Evolutionary conservation across 495 filamentous ascomycete species (phyloP).

Genomic region (Aspergillus conjunctus): DNA sequence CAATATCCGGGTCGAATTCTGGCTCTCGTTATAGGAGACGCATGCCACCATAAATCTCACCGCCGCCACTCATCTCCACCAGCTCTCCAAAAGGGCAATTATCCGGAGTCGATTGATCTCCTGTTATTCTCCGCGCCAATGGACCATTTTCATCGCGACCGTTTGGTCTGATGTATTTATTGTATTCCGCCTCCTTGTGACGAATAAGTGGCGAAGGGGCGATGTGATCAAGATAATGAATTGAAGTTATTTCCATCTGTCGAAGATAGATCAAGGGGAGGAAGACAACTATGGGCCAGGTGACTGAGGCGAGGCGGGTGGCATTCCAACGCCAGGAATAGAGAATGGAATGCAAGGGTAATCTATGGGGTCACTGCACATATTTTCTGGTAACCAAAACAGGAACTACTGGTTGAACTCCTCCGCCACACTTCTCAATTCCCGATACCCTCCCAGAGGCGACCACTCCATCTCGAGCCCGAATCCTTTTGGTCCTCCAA

Average conservation of each 20-base stretch:
- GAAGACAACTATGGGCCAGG: too few relatives aligned
- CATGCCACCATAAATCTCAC: conserved; percentile 15
- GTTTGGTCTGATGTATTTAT: conserved; percentile 15
- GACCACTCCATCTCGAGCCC: conserved; percentile 31
- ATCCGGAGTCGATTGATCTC: neutral
- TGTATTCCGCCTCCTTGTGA: too few relatives aligned
- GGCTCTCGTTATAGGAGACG: conserved; percentile 20
- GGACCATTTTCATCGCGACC: conserved; percentile 12
- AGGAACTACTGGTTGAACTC: conserved; percentile 11
- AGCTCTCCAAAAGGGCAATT: neutral
- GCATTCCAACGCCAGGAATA: too few relatives aligned
- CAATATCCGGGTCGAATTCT: conserved; percentile 4
- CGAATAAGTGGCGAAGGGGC: too few relatives aligned
- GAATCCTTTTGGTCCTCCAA: conserved; percentile 40
- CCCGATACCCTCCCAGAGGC: conserved; percentile 27
- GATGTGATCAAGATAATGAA: too few relatives aligned
- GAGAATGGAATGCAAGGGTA: too few relatives aligned
- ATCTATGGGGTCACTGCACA: too few relatives aligned
- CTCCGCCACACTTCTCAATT: conserved; percentile 29
- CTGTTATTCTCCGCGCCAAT: neutral
- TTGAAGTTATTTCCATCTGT: too few relatives aligned
- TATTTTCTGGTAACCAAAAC: too few relatives aligned
- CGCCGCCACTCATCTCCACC: conserved; percentile 13
- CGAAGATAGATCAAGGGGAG: too few relatives aligned
- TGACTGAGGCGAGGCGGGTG: too few relatives aligned